phyloP scores from a whole-genome alignment of 768 basidiomycete species.

The Pleurotus cornucopiae region DNA sequence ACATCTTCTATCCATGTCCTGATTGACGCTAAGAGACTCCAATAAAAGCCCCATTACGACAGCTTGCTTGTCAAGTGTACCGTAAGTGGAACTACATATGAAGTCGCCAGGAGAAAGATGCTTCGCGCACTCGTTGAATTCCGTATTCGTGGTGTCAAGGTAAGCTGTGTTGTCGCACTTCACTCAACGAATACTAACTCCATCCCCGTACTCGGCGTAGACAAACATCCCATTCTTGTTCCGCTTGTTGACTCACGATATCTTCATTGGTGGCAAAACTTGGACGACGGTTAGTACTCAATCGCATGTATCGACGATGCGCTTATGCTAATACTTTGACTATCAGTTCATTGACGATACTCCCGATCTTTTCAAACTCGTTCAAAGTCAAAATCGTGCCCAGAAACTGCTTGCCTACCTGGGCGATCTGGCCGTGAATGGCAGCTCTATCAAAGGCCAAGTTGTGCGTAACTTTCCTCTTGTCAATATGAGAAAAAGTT shows the following conservation, averaged over 20 bases:
- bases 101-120: slow-evolving; percentile 98
- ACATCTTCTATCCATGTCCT: background rate
- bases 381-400: slow-evolving; percentile 96
- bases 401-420: slow-evolving; percentile 96
- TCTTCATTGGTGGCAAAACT: slow-evolving; percentile 94
- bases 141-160: slow-evolving; percentile 98
- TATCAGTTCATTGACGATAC: slow-evolving; percentile 97
- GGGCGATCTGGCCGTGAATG: slow-evolving; percentile 97
- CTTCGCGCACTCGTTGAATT: slow-evolving; percentile 99
- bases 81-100: slow-evolving; percentile 95
- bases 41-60: slow-evolving; percentile 90
- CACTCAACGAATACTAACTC: background rate
- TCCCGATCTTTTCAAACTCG: slow-evolving; percentile 98
- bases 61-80: slow-evolving; percentile 95
- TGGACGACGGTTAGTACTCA: slow-evolving; percentile 81
- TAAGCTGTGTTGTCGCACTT: slow-evolving; percentile 16
- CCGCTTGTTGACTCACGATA: slow-evolving; percentile 93
- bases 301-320: background rate
- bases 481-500: background rate
- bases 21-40: background rate
- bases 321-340: background rate
- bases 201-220: slow-evolving; percentile 29
- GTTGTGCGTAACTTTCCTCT: slow-evolving; percentile 28
- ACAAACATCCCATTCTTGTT: slow-evolving; percentile 99
- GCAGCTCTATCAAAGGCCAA: slow-evolving; percentile 97